phyloP scores from a whole-genome alignment of 805 yeast species.

The Candida germanica region DNA sequence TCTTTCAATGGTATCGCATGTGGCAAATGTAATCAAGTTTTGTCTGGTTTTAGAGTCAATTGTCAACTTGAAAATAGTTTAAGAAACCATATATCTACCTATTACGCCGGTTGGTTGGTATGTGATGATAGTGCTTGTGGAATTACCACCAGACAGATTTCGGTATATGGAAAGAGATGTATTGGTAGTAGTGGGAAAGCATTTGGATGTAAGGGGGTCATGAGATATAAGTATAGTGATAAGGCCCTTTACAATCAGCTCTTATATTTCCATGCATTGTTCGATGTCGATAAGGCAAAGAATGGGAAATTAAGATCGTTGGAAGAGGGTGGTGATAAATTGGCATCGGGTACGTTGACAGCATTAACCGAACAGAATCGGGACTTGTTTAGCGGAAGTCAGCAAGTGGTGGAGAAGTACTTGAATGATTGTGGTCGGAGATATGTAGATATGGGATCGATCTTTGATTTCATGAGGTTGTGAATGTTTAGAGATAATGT shows the following conservation, averaged over 20 bases:
- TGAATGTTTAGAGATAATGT: background rate
- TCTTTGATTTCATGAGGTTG: conserved; percentile 59
- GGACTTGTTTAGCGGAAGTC: conserved; percentile 50
- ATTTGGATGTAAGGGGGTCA: conserved; percentile 72
- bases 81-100: conserved; percentile 64
- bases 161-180: conserved; percentile 88
- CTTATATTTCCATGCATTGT: conserved; percentile 70
- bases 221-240: conserved; percentile 74
- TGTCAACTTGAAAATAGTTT: conserved; percentile 74
- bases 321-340: conserved; percentile 27
- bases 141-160: conserved; percentile 75
- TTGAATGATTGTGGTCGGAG: conserved; percentile 81
- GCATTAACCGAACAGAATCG: conserved; percentile 82
- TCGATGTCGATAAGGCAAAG: conserved; percentile 79
- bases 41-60: conserved; percentile 55
- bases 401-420: conserved; percentile 66
- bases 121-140: conserved; percentile 90
- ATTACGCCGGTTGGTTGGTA: conserved; percentile 80
- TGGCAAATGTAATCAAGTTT: conserved; percentile 49
- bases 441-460: conserved; percentile 77
- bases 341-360: conserved; percentile 54
- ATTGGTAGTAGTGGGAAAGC: conserved; percentile 61
- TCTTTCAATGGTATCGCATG: conserved; percentile 73
- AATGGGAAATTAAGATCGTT: conserved; percentile 53
- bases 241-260: conserved; percentile 83